Evolutionary conservation across 2,329 filamentous ascomycete genomes (phyloP), one percentile per base, ranked within the genome.

Genomic region (Pestalotiopsis sp.): DNA sequence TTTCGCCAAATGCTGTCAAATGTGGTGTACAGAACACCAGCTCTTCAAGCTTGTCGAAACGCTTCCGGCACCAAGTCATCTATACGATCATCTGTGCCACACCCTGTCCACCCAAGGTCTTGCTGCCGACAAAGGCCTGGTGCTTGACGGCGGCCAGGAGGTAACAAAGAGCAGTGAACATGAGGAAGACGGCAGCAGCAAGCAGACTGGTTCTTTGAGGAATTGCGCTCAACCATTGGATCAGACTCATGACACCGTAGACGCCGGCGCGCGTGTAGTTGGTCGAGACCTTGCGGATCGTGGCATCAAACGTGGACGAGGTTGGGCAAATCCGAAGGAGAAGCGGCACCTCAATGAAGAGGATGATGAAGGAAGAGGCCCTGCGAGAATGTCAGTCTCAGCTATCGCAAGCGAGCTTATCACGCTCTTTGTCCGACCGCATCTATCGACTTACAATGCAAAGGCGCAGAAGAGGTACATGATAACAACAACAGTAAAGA

Each of bases 41-140:
- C 7, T 52, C 20, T 17, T n/a, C 4, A n/a, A n/a, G 13, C 17
- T 52, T 17, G 45, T 17, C 17, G 17, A n/a, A n/a, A n/a, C 17
- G 20, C 45, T 52, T 7, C 7, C 7, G 17, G 7, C 45, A n/a
- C 14, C 17, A 7, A 9, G 6, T 52, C 17, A 49, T 61, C 84
- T 86, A 97, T 78, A 98, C 94, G 83, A 98, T 98, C 95, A 98
- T 98, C 85, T 98, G 95, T 71, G 94, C 96, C 74, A 98, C 92
- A 66, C 95, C 95, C 74, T 93, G 92, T 66, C 96, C 96, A 73
- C 96, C 96, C 66, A 99, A 87, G 17, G 95, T 98, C 89, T 98
- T 98, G 87, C 95, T 98, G 70, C 93, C 93, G 73, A 94, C 90
- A 81, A 97, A 97, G 45, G 89, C 92, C 83, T 97, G 93, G 70